A percentile compares a stretch with the other conserved stretches of the same genome.
phyloP scores from a whole-genome alignment of 2,329 filamentous ascomycete species.

The Colletotrichum sidae region DNA sequence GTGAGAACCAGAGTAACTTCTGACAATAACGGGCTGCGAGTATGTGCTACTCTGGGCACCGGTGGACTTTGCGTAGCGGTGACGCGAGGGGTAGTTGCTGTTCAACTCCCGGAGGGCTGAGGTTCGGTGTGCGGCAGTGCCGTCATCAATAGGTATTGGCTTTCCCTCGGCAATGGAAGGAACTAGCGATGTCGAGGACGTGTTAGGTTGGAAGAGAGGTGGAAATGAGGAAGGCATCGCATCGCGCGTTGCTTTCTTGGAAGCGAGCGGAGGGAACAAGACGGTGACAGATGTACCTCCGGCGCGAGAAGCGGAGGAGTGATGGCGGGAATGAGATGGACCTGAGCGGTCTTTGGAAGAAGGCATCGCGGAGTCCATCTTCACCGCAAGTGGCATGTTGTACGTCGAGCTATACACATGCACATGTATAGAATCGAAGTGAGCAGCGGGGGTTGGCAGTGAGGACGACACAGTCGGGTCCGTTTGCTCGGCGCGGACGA shows the following conservation, averaged over 20 bases:
- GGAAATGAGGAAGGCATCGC: slow-evolving; percentile 62
- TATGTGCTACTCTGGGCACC: slow-evolving; percentile 69
- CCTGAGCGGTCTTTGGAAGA: slow-evolving; percentile 25
- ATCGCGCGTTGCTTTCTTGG: slow-evolving; percentile 39
- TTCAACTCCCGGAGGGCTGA: slow-evolving; percentile 71
- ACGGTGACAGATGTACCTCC: slow-evolving; percentile 9
- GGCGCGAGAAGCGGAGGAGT: slow-evolving; percentile 12
- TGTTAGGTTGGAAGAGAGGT: slow-evolving; percentile 60
- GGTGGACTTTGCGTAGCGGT: slow-evolving; percentile 67
- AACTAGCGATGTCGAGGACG: slow-evolving; percentile 64
- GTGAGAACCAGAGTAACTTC: slow-evolving; percentile 68
- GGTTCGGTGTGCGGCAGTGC: slow-evolving; percentile 67
- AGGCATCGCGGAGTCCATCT: slow-evolving; percentile 30
- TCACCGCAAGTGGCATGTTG: slow-evolving; percentile 18
- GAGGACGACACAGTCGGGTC: slow-evolving; percentile 14
- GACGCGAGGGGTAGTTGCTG: slow-evolving; percentile 66
- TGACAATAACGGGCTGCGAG: slow-evolving; percentile 74
- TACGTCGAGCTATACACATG: slow-evolving; percentile 28
- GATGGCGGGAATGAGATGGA: slow-evolving; percentile 22
- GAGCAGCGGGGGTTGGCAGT: slow-evolving; percentile 20
- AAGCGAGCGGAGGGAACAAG: slow-evolving; percentile 30
- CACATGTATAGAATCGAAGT: slow-evolving; percentile 17
- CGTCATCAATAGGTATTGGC: slow-evolving; percentile 67
- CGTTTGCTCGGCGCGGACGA: slow-evolving; percentile 19
- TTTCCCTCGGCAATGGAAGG: slow-evolving; percentile 67